Evolutionary conservation across 2,329 filamentous ascomycete species (phyloP).

Genomic region (Diaporthe ampelina): DNA sequence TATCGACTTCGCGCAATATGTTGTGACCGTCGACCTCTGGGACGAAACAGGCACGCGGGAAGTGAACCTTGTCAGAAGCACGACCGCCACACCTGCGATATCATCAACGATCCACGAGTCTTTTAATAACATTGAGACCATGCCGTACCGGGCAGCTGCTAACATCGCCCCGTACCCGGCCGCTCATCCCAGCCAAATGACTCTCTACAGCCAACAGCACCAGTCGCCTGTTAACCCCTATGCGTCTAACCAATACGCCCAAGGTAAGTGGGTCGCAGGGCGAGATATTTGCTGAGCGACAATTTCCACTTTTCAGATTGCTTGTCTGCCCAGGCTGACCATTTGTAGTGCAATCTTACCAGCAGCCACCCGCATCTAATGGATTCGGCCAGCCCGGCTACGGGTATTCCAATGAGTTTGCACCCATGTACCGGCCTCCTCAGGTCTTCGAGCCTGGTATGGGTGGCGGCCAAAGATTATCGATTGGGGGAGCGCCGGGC

Average conservation of each 20-base stretch:
- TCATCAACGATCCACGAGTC: conserved; percentile 84
- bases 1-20: conserved; percentile 51
- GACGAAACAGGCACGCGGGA: conserved; percentile 75
- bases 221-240: conserved; percentile 42
- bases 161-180: conserved; percentile 41
- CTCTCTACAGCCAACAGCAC: conserved; percentile 45
- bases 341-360: conserved; percentile 33
- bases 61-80: conserved; percentile 75
- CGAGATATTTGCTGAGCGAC: background rate
- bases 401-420: conserved; percentile 39
- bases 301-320: too few species aligned
- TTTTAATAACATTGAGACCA: conserved; percentile 70
- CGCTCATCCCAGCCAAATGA: conserved; percentile 37
- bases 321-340: conserved; percentile 3
- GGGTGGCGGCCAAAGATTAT: conserved; percentile 50
- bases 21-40: conserved; percentile 77
- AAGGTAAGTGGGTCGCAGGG: conserved; percentile 35
- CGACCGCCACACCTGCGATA: conserved; percentile 78
- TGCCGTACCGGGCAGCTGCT: conserved; percentile 41
- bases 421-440: conserved; percentile 48
- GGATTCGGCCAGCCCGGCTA: conserved; percentile 40
- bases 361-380: conserved; percentile 37
- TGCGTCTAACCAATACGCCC: conserved; percentile 34
- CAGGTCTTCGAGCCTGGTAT: conserved; percentile 51
- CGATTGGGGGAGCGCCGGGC: conserved; percentile 63